These are phyloP conservation scores for Tetrapyrgos nigripes DNA, from an alignment of 1,284 basidiomycete species.

Conservation along the genomic window DNA sequence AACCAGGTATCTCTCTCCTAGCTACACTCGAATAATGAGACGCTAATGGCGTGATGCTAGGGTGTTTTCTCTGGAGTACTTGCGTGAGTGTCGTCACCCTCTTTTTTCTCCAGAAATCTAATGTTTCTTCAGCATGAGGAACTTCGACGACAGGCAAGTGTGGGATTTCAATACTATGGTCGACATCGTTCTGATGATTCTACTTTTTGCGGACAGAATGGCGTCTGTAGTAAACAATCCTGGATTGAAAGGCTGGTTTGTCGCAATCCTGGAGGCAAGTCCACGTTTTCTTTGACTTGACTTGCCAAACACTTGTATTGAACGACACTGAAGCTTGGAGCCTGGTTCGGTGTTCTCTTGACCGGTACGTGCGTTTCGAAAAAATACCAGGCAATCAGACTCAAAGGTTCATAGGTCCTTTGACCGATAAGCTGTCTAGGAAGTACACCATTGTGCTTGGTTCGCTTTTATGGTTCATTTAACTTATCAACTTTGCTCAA, in stretches of 20 bases:
- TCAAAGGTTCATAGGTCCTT: slow-evolving; percentile 50
- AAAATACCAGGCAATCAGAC: neutral
- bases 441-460: slow-evolving; percentile 75
- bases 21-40: too few relatives aligned
- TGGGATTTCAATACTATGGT: neutral
- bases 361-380: slow-evolving; percentile 45
- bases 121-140: slow-evolving; percentile 52
- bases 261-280: slow-evolving; percentile 74
- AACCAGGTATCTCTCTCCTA: slow-evolving; percentile 54
- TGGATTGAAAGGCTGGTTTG: slow-evolving; percentile 70
- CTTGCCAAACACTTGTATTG: too few relatives aligned
- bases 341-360: slow-evolving; percentile 75
- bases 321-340: too few relatives aligned
- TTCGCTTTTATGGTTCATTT: slow-evolving; percentile 29
- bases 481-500: slow-evolving; percentile 4
- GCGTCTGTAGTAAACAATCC: slow-evolving; percentile 54
- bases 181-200: neutral
- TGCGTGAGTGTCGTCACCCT: slow-evolving; percentile 39
- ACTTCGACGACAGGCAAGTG: slow-evolving; percentile 45
- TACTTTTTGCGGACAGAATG: slow-evolving; percentile 48
- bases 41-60: slow-evolving; percentile 32
- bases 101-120: slow-evolving; percentile 2
- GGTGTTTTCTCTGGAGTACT: slow-evolving; percentile 80
- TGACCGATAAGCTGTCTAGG: slow-evolving; percentile 75
- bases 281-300: too few relatives aligned